phyloP scores from a whole-genome alignment of 495 filamentous ascomycete species.

The Talaromyces wortmannii region DNA sequence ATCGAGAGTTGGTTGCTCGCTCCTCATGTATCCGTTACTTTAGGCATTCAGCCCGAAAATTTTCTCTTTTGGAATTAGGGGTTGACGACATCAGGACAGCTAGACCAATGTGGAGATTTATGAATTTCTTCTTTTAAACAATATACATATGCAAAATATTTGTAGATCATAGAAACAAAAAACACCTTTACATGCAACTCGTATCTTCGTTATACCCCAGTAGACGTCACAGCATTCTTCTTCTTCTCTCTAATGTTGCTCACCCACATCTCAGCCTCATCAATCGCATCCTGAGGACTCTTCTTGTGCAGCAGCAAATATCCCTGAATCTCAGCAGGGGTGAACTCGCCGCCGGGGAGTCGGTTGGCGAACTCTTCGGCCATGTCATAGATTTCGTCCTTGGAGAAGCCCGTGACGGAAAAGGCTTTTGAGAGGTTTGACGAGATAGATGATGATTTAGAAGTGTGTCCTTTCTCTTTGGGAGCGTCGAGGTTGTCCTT shows the following conservation, averaged over 20 bases:
- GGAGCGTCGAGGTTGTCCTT: background rate
- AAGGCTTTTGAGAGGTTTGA: background rate
- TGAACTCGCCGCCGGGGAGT: conserved; percentile 46
- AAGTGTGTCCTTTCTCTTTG: background rate
- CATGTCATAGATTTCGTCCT: conserved; percentile 9
- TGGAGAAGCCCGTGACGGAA: background rate
- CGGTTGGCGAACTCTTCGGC: conserved; percentile 42
- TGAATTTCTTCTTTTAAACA: too few species aligned
- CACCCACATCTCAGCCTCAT: conserved; percentile 47
- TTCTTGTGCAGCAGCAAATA: conserved; percentile 52
- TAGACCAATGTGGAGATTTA: too few species aligned
- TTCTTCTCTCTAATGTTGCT: conserved; percentile 13
- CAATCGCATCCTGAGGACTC: conserved; percentile 49
- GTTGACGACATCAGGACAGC: too few species aligned
- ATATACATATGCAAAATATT: too few species aligned
- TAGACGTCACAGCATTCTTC: background rate
- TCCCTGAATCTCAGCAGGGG: conserved; percentile 63
- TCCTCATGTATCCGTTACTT: too few species aligned
- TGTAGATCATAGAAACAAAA: too few species aligned
- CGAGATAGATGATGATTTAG: background rate
- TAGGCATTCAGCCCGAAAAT: too few species aligned
- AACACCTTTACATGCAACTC: too few species aligned
- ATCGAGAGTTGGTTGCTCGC: too few species aligned
- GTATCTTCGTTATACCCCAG: too few species aligned
- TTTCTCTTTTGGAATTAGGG: too few species aligned